These are phyloP conservation scores for Acacia crassicarpa DNA, from an alignment of 306 rosid genomes.

Conservation along the genomic window DNA sequence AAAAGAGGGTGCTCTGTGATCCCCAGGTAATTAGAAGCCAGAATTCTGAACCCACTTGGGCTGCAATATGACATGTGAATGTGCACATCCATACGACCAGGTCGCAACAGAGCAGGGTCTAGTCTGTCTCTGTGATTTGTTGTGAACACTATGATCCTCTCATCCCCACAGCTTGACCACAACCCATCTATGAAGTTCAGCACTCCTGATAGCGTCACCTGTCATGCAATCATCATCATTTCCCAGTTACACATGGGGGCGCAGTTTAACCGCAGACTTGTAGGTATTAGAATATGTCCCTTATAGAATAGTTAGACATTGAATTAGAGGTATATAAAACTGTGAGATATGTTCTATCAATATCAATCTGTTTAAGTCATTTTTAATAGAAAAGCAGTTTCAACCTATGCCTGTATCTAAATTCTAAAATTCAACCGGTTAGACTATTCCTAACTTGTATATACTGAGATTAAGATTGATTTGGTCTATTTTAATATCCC, in stretches of 20 bases:
- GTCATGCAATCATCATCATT: neutral
- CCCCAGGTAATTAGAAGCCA: constrained; percentile 35
- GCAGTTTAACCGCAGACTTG: neutral
- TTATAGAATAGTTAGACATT: no score
- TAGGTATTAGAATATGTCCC: no score
- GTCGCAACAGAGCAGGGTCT: constrained; percentile 40
- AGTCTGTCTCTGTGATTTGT: constrained; percentile 39
- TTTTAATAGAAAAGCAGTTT: no score
- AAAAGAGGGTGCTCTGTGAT: constrained; percentile 36
- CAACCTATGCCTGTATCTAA: no score
- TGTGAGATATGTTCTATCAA: no score
- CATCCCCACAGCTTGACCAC: constrained; percentile 45
- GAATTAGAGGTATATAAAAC: no score
- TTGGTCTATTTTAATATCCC: neutral
- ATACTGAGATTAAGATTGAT: neutral
- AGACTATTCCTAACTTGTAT: neutral
- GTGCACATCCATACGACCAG: constrained; percentile 48
- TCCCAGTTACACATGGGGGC: neutral
- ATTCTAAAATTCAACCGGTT: no score
- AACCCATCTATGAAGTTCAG: constrained; percentile 41
- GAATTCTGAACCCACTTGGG: constrained; percentile 30
- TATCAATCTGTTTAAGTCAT: no score
- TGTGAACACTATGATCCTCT: constrained; percentile 38
- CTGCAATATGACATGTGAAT: constrained; percentile 40
- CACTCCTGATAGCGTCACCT: constrained; percentile 40